These are phyloP conservation scores for Globisporangium cylindrosporum DNA, from an alignment of 352 stramenopile genomes.

Conservation along the genomic window DNA sequence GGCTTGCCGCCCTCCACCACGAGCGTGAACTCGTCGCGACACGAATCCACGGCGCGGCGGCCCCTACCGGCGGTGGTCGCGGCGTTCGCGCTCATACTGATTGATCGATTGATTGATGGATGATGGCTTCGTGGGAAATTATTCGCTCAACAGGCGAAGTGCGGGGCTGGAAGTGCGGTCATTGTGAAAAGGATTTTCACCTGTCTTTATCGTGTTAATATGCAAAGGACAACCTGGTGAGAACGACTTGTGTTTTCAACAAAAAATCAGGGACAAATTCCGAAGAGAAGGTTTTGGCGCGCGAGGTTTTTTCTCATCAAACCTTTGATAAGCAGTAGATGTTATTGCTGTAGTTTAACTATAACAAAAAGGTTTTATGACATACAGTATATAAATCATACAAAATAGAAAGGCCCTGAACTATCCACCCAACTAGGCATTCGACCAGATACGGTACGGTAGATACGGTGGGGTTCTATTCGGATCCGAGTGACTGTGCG, in stretches of 20 bases:
- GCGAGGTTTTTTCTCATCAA: slow-evolving; percentile 5
- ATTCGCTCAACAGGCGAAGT: background rate
- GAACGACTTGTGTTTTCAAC: background rate
- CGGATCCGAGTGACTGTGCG: slow-evolving; percentile 1
- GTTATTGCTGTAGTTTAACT: background rate
- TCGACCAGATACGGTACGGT: background rate
- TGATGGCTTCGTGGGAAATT: background rate
- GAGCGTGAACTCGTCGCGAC: slow-evolving; percentile 21
- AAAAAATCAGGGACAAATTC: slow-evolving; percentile 8
- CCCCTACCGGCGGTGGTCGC: slow-evolving; percentile 1
- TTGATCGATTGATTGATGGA: background rate
- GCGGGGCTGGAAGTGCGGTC: background rate
- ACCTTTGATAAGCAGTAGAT: background rate
- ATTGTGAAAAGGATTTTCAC: slow-evolving; percentile 1
- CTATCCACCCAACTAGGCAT: slow-evolving; percentile 1
- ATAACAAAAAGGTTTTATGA: background rate
- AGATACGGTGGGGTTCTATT: background rate
- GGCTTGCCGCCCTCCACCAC: slow-evolving; percentile 17
- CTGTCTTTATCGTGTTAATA: background rate
- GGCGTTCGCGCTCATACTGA: background rate
- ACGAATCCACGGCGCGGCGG: slow-evolving; percentile 12
- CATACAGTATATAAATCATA: background rate
- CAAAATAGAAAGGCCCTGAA: background rate
- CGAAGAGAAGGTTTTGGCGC: slow-evolving; percentile 6
- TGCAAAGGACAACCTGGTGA: background rate